Evolutionary conservation across 345 rosid genomes (phyloP).

Genomic region (Citrus cavaleriei): DNA sequence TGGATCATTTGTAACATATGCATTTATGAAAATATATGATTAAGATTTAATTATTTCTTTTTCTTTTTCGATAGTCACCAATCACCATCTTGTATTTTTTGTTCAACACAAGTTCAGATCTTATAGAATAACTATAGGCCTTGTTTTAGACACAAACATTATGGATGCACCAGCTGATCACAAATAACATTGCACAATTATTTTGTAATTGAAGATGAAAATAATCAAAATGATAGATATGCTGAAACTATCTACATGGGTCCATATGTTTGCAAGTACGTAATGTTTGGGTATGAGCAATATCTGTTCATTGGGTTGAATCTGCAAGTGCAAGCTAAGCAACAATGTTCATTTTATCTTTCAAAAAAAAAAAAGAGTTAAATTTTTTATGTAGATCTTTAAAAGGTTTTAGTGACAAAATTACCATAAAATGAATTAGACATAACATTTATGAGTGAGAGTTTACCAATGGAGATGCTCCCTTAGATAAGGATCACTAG

Average conservation of each 20-base stretch:
- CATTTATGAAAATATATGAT: too few species aligned
- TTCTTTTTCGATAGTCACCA: too few species aligned
- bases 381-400: not conserved
- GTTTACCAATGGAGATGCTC: slow-evolving; percentile 68
- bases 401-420: not conserved
- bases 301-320: not conserved
- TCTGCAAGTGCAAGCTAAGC: not conserved
- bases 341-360: not conserved
- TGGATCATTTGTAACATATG: not conserved
- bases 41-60: too few species aligned
- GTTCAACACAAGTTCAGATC: too few species aligned
- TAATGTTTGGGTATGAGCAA: not conserved
- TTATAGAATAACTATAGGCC: too few species aligned
- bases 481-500: slow-evolving; percentile 60
- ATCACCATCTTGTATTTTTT: too few species aligned
- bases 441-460: not conserved
- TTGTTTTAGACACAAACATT: too few species aligned
- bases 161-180: not conserved
- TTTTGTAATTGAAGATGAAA: not conserved
- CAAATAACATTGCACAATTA: not conserved
- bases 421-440: not conserved
- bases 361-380: too few species aligned
- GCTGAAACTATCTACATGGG: not conserved
- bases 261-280: not conserved
- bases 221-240: not conserved